Conservation (phyloP, 2,329 filamentous ascomycete species). For the Neonectria sp. region DNA sequence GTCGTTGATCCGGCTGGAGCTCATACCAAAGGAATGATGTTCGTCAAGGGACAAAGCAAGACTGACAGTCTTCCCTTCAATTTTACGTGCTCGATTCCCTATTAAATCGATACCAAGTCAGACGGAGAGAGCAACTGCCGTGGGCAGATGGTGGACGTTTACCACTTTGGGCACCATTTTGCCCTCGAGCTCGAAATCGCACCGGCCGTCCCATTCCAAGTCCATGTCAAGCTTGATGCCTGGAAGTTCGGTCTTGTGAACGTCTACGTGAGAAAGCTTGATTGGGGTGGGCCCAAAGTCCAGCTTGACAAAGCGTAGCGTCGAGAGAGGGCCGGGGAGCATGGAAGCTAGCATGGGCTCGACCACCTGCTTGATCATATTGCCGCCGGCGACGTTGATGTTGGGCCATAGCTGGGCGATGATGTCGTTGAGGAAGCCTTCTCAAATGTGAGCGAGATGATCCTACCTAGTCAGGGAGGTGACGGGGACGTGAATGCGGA, state of each 20-base stretch:
- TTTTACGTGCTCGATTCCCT: slow-evolving; percentile 47
- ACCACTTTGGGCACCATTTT: slow-evolving; percentile 46
- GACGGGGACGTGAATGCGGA: slow-evolving; percentile 2
- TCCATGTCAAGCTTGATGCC: slow-evolving; percentile 48
- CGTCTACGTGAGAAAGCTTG: slow-evolving; percentile 43
- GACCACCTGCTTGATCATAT: slow-evolving; percentile 43
- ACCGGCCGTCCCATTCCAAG: slow-evolving; percentile 42
- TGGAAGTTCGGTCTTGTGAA: slow-evolving; percentile 41
- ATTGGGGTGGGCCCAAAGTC: slow-evolving; percentile 42
- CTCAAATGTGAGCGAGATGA: slow-evolving; percentile 27
- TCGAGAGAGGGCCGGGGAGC: slow-evolving; percentile 43
- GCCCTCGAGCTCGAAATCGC: slow-evolving; percentile 46
- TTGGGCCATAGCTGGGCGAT: slow-evolving; percentile 47
- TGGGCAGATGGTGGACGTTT: slow-evolving; percentile 3
- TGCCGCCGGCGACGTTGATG: slow-evolving; percentile 45
- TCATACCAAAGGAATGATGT: slow-evolving; percentile 43
- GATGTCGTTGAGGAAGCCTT: slow-evolving; percentile 47
- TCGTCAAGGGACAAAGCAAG: slow-evolving; percentile 43
- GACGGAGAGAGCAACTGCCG: background rate
- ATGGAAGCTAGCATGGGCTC: slow-evolving; percentile 45
- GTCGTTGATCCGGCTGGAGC: background rate
- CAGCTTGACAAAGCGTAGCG: slow-evolving; percentile 42
- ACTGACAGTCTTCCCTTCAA: slow-evolving; percentile 42
- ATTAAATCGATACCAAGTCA: background rate
- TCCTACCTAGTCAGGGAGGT: background rate